Evolutionary conservation across 1,139 yeast species (phyloP), one percentile per base, ranked within the genome.

Genomic region (Kodamaea anthophila): DNA sequence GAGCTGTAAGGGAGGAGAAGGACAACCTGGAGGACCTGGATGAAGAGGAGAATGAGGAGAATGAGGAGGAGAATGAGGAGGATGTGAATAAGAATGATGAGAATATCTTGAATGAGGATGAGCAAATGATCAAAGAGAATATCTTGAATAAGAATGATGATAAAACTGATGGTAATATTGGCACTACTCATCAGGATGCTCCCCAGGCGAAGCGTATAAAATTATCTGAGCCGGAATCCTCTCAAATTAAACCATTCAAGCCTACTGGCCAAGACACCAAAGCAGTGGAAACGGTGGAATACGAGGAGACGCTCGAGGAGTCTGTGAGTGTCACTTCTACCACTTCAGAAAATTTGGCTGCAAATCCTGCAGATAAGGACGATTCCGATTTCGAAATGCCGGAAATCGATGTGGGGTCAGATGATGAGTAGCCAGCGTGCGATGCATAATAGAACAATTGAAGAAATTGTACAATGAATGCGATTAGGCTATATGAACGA

Each of bases 341-440:
- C 6, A n/a, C n/a, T n/a, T n/a, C n/a, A n/a, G n/a, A n/a, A n/a
- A n/a, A n/a, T n/a, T n/a, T 21, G 5, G 29, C 7, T 24, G 23
- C 13, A 5, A 13, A 13, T 19, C 23, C 13, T 7, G 21, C n/a
- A 14, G 55, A 44, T 5, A 62, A 52, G 6, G 57, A 51, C 13
- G 68, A 56, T 19, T 65, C 73, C 5, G 81, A 75, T 37, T 68
- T 75, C 35, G 82, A 73, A 38, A 72, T 76, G 36, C 82, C 83
- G 2, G 65, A 59, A 12, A 68, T 76, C 33, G 74, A 66, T 18
- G 44, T 74, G 24, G 73, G 43, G 26, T 43, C 50, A 2, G 65
- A 58, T 30, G 52, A 47, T 4, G 40, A 43, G 21, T 37, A 38
- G 33, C 11, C 16, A 14, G 11, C 9, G 13, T n/a, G n/a, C n/a